A percentile compares a stretch with the other conserved stretches of the same genome.
Conservation (phyloP, 306 rosid species). For the Quercus parvula region DNA sequence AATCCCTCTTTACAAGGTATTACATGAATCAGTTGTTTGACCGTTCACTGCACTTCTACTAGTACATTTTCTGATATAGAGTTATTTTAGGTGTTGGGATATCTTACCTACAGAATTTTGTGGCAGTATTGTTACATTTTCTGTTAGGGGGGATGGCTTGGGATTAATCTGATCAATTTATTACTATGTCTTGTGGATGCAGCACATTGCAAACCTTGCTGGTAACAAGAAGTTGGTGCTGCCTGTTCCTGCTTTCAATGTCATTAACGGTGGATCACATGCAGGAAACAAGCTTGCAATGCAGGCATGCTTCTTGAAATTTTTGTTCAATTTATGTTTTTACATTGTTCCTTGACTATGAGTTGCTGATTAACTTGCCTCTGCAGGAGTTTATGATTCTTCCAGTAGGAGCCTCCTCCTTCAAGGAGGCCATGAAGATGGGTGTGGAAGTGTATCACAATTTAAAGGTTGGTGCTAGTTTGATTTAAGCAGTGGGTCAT, state of each 20-base stretch:
- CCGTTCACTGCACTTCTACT: not conserved
- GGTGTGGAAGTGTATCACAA: conserved; percentile 98
- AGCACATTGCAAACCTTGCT: conserved; percentile 96
- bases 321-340: not conserved
- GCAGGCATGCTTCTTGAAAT: conserved; percentile 60
- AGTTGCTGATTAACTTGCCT: conserved; percentile 9
- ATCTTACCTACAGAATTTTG: too few relatives aligned
- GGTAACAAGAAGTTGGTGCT: conserved; percentile 86
- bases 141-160: not conserved
- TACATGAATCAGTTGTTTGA: not conserved
- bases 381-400: conserved; percentile 98
- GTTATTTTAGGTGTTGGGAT: not conserved
- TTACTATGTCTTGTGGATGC: conserved; percentile 34
- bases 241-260: conserved; percentile 98
- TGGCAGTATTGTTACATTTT: too few relatives aligned
- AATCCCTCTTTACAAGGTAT: conserved; percentile 87
- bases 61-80: not conserved
- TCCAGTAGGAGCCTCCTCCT: conserved; percentile 89
- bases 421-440: conserved; percentile 99
- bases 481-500: not conserved
- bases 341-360: not conserved
- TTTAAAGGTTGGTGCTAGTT: conserved; percentile 61
- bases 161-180: conserved; percentile 6
- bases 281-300: conserved; percentile 99
- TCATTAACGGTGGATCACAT: conserved; percentile 98